These are phyloP conservation scores for Lichtheimia hyalospora DNA, from an alignment of 371 early-diverging fungal species.

Conservation along the genomic window DNA sequence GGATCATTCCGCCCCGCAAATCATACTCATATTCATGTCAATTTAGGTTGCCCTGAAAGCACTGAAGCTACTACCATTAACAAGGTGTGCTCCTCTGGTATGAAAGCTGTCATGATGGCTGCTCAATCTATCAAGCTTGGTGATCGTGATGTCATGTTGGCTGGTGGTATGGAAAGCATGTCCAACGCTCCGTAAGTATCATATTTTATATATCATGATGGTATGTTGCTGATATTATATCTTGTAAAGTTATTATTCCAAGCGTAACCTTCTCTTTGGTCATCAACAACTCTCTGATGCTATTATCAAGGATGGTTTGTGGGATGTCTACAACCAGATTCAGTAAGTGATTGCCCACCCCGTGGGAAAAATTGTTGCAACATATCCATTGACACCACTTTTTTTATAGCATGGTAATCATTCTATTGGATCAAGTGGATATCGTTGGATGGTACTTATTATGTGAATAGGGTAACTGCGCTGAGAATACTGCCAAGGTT, in stretches of 20 bases:
- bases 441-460: too few species aligned
- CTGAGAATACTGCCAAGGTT: conserved; percentile 89
- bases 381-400: neutral
- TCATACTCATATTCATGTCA: neutral
- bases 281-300: conserved; percentile 83
- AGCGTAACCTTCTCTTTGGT: conserved; percentile 75
- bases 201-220: neutral
- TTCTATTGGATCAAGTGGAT: too few species aligned
- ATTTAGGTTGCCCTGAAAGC: conserved; percentile 67
- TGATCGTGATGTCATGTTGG: conserved; percentile 68
- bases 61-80: conserved; percentile 90
- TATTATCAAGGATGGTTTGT: conserved; percentile 93
- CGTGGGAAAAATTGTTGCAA: too few species aligned
- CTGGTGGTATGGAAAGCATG: conserved; percentile 98
- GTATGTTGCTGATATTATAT: neutral
- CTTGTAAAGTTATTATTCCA: conserved; percentile 57
- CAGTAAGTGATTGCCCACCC: conserved; percentile 39
- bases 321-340: conserved; percentile 89
- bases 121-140: conserved; percentile 67
- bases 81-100: conserved; percentile 94
- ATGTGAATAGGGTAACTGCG: conserved; percentile 83
- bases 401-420: conserved; percentile 20
- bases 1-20: neutral
- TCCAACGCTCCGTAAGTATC: conserved; percentile 78
- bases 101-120: conserved; percentile 85